Base-by-base conservation (phyloP, 2,329 filamentous ascomycete genomes). In the Clonostachys chloroleuca region DNA sequence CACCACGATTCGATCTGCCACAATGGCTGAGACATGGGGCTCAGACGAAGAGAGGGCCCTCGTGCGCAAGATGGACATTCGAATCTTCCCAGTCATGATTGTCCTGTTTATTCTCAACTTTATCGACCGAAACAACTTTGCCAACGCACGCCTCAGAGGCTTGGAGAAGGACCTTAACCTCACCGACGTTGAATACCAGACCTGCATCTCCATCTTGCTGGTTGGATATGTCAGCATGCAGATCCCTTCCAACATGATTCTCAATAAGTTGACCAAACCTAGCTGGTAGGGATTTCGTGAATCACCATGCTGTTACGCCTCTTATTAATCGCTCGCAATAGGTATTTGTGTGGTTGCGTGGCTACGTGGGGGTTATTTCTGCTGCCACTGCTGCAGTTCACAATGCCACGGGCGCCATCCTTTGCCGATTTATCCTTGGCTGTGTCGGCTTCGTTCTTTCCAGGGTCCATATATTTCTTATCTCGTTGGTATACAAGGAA, bases 401-500 rank as follows among this genome's bases (percentile, higher is more conserved):
- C 14, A 61, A 53, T 41, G 68, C 63, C 48, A 49, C 54, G 2
- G 54, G 59, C 16, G 55, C 71, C 5, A 50, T 69, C 10, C 62
- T 58, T 10, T 55, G 64, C 8, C 58, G 67, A 3, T 61, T 63
- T 45, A 52, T 68, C 39, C 60, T 72, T 6, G 66, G 66, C 34
- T 53, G 66, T 1, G 61, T 61, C 10, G 61, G 65, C 66, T 9
- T 65, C 56, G 12, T 69, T 54, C 42, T 54, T 49, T 20, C 51
- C 49, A 12, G 52, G 52, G 47, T 53, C 54, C 17, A 47, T 83
- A 14, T 84, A 79, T 63, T 81, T 78, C 48, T 67, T 85, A 9
- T 68, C 64, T 6, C 68, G 66, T 44, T 86, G 83, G 80, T 87
- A 88, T 53, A 87, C 82, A 1, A 72, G 82, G 24, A 78, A 78